Base-by-base conservation (phyloP, 768 basidiomycete species). In the Russula sp. region DNA sequence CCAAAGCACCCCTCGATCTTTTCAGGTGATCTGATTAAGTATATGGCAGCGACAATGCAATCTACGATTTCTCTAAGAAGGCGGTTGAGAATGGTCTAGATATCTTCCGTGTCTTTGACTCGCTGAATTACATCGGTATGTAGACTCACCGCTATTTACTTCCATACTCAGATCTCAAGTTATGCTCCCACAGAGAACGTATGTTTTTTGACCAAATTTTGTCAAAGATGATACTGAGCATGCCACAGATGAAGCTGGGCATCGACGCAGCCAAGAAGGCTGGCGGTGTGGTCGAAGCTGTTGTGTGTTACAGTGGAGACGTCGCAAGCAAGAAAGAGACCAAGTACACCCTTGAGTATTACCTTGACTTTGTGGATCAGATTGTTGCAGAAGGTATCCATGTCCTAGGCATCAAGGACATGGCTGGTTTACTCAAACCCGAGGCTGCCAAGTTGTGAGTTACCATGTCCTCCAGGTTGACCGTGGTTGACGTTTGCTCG, bases 191-290 rank as follows among this genome's bases (percentile, higher is more conserved):
- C 67, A 91, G 90, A 91, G 59, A 92, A 92, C 69, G 89, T 88
- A 65, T 69, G 83, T 74, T 42, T 29, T 18, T 35, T 7, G 16
- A n/a, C 10, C 13, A 18, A 45, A 29, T 8, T 13, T 38, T 16
- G 5, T 52, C 14, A 13, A 20, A 35, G 34, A 56, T 42, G 6
- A 36, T n/a, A 14, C 22, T 45, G 32, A 67, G 6, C 57, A 53
- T 46, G 43, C 25, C 50, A 1, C 66, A 98, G 90, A 91, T 99
- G 91, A 87, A 82, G 74, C 85, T 99, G 68, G 97, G 97, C 72
- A 98, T 99, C 69, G 97, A 99, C 71, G 97, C 97, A 43, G 97
- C 97, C 61, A 99, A 98, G 85, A 97, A 97, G 75, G 97, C 97
- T 36, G 97, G 97, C 60, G 97, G 97, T 80, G 97, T 99, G 53